phyloP scores from a whole-genome alignment of 345 rosid genomes.

The Gossypium herbaceum region DNA sequence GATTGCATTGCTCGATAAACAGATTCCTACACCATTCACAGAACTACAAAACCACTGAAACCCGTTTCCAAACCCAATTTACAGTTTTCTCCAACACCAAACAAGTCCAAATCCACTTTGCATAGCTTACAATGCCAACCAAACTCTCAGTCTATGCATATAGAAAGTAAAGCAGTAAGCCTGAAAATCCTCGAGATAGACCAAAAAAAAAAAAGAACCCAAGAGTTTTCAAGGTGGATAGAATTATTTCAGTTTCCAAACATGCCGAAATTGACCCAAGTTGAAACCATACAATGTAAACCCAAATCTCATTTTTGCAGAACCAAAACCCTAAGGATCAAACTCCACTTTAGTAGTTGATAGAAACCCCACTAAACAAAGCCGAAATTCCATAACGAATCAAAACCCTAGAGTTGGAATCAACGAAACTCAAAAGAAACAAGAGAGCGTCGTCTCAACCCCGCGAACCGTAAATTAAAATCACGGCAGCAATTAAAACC shows the following conservation, averaged over 20 bases:
- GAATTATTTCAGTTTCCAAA: constrained; percentile 31
- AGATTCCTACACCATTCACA: constrained; percentile 46
- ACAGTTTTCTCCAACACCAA: constrained; percentile 32
- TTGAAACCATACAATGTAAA: constrained; percentile 48
- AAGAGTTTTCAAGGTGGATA: constrained; percentile 9
- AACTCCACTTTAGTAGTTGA: constrained; percentile 29
- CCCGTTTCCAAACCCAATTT: constrained; percentile 30
- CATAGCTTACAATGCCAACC: constrained; percentile 34
- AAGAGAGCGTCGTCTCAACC: no score
- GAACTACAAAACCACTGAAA: constrained; percentile 24
- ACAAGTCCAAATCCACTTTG: constrained; percentile 25
- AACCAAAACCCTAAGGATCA: constrained; percentile 72
- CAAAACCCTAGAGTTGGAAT: constrained; percentile 53
- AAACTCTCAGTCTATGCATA: constrained; percentile 50
- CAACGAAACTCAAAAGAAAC: no score
- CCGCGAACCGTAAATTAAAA: constrained; percentile 26
- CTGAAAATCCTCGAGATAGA: constrained; percentile 16
- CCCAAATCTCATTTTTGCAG: constrained; percentile 55
- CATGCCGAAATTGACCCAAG: constrained; percentile 28
- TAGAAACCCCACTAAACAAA: constrained; percentile 27
- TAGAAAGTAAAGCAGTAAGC: constrained; percentile 34
- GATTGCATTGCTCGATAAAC: constrained; percentile 66
- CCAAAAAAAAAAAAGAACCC: constrained; percentile 5
- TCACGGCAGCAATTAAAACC: constrained; percentile 37
- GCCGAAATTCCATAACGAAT: constrained; percentile 24